Conservation (phyloP, 495 filamentous ascomycete species). For the Paragyromitra xinjiangensis region DNA sequence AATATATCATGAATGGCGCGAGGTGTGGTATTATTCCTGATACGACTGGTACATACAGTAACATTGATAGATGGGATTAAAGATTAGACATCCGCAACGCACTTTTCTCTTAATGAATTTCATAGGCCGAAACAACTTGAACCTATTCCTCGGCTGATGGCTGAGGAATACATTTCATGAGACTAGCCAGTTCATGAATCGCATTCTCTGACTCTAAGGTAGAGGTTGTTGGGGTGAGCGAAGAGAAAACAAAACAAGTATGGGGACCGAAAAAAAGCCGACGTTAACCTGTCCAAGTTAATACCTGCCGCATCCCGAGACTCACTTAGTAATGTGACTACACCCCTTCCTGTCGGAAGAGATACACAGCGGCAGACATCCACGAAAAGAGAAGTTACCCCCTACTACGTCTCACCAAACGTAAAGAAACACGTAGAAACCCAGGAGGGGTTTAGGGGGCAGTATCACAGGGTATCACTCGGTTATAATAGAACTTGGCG, state of each 20-base stretch:
- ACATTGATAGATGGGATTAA: not conserved
- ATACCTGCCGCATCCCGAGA: not conserved
- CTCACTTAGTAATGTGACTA: not conserved
- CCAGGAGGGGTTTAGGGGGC: not conserved
- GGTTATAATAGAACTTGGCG: not conserved
- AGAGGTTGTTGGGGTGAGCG: not conserved
- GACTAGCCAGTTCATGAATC: not conserved
- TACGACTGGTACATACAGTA: slow-evolving; percentile 9
- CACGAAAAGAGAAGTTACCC: not conserved
- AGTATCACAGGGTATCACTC: slow-evolving; percentile 19
- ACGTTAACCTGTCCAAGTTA: not conserved
- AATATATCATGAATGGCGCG: slow-evolving; percentile 5
- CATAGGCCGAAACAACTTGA: not conserved
- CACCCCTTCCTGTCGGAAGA: too few species aligned
- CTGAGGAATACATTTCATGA: not conserved
- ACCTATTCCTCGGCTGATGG: not conserved
- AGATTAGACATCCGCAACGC: not conserved
- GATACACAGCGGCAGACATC: not conserved
- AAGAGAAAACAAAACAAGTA: not conserved
- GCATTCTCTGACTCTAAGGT: not conserved
- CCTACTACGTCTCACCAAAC: not conserved
- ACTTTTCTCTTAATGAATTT: not conserved
- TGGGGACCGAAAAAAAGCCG: not conserved
- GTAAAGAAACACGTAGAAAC: not conserved
- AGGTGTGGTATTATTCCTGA: slow-evolving; percentile 13